Evolutionary conservation across 352 stramenopile species (phyloP), one percentile per base, ranked within the genome.

Genomic region (Phytophthora pini): DNA sequence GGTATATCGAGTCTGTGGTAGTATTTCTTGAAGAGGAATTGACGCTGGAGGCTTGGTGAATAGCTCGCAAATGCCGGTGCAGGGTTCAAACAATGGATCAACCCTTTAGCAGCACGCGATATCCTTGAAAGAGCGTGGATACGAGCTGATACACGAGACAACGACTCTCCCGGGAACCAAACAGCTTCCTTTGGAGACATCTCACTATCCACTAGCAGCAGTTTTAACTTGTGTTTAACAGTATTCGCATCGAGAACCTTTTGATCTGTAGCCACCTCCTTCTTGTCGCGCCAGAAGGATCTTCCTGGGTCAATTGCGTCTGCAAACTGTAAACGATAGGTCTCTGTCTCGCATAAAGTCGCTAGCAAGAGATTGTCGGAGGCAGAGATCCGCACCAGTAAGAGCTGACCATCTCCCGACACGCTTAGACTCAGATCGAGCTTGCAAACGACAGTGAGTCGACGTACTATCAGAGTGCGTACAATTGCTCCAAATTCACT

Each of bases 21-120:
- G 43, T 90, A 86, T 29, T 79, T 81, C 51, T 87, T 77, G 80
- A 84, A 92, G 10, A 92, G 51, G 38, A 79, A 92, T 61, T 92
- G 81, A 13, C 84, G 68, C n/a, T 80, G 71, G 8, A 73, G 64
- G 3, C 67, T 76, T 10, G 77, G 77, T 1, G 62, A 67, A 47
- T 89, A 92, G 41, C 62, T 61, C 2, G 70, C 79, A 50, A 74
- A 86, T 4, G 79, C 56, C 7, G 67, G 54, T 26, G 80, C 51
- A 9, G 11, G 45, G 32, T 84, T 87, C 1, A 12, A 2, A 13
- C 58, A 74, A 22, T 36, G 40, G 45, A 76, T 56, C 17, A 59
- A 49, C 4, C 77, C 54, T n/a, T 31, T 61, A 0, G 57, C 56
- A 17, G 65, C 44, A 4, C 77, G 76, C 1, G 70, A 64, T 22